Base-by-base conservation (phyloP, 371 early-diverging fungal genomes). In the Mucor circinelloides region DNA sequence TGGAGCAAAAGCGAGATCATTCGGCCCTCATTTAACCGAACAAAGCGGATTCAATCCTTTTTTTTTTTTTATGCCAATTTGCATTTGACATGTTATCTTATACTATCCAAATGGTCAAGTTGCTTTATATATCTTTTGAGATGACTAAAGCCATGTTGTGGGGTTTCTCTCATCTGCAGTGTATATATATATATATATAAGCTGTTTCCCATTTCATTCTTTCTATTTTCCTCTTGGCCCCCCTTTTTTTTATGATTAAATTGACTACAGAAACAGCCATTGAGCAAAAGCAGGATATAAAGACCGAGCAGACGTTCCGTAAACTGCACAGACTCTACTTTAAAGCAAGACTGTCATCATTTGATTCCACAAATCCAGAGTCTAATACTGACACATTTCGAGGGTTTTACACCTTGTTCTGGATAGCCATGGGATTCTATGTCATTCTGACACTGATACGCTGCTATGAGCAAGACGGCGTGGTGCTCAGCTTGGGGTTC, bases 391-490 rank as follows among this genome's bases (percentile, higher is more conserved):
- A 83, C 52, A 73, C 80, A 8, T 85, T 87, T 72, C 86, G 93
- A 12, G 96, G 97, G 2, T 93, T 95, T 62, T 91, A 93, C 64
- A 90, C 90, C 0, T 81, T 95, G 19, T 95, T 95, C 77, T 97
- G 96, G 96, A 85, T 94, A 34, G 85, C 86, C 23, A 90, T 94
- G 82, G 90, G 85, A 17, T 85, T 89, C 60, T 93, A 91, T 69
- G 81, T 89, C 7, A 55, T 93, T 19, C 86, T 87, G 57, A 89
- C 90, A 8, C 67, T 91, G 31, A 80, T 89, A 23, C 75, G 85
- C 30, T 90, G 90, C 67, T 90, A 84, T 75, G 81, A 85, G 63
- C 64, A 63, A 15, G 87, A 82, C 50, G 97, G 97, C 27, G 77
- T 77, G 21, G 68, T 87, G 15, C 64, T 95, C 31, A 82, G 89